Percentiles rank a stretch among this genome's conserved stretches.
Evolutionary conservation across 768 basidiomycete species (phyloP).

Genomic region (Russula abietina): DNA sequence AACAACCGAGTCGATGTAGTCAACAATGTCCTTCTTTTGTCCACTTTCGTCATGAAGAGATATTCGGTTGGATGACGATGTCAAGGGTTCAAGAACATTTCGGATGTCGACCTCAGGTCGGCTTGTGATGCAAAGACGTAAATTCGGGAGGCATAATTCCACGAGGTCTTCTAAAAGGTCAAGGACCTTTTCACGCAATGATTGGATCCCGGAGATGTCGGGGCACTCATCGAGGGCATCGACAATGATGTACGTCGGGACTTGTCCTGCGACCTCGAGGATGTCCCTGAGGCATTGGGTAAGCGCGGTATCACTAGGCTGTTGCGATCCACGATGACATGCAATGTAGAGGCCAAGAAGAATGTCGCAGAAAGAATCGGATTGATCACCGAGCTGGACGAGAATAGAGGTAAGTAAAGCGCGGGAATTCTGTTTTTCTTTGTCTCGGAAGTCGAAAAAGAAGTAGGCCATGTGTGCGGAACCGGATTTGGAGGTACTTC

Average conservation of each 20-base stretch:
- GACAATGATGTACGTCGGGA: background rate
- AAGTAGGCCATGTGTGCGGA: background rate
- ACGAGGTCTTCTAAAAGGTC: background rate
- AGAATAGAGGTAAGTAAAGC: slow-evolving; percentile 14
- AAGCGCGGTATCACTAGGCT: background rate
- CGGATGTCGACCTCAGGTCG: background rate
- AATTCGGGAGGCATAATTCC: background rate
- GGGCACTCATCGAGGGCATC: slow-evolving; percentile 1
- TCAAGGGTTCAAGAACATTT: background rate
- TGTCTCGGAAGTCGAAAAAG: slow-evolving; percentile 1
- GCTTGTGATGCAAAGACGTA: background rate
- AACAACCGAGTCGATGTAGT: background rate
- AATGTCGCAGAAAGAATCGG: background rate
- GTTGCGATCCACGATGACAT: background rate
- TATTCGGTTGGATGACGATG: background rate
- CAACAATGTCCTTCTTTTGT: background rate
- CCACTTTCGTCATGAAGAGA: background rate
- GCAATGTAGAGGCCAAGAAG: background rate
- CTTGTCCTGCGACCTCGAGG: background rate
- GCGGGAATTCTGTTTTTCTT: slow-evolving; percentile 24
- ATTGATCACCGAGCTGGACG: background rate
- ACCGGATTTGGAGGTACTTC: background rate
- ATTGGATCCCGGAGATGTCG: background rate
- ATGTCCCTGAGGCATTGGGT: background rate
- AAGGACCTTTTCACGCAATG: background rate